Base-by-base conservation (phyloP, 345 rosid species). In the Turnera subulata region DNA sequence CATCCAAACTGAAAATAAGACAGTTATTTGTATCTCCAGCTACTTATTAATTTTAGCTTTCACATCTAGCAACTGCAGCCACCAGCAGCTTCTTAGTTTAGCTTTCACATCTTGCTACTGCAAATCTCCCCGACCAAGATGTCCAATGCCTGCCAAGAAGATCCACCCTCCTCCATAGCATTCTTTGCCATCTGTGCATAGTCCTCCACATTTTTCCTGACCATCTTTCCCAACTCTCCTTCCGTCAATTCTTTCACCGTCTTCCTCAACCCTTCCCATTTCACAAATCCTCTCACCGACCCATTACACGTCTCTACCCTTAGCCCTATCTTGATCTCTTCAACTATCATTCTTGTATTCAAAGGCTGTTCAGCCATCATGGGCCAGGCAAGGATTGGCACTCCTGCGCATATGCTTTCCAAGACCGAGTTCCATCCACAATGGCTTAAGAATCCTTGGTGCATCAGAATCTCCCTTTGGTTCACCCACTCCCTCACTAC, bases 381-480 rank as follows among this genome's bases (percentile, higher is more conserved):
- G 0, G 96, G 88, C 96, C 91, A 85, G 17, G 84, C 89, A 7
- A 91, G 69, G 19, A 91, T 73, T 0, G 89, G 97, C n/a, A 88
- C 84, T 1, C 81, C 91, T 0, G 77, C 79, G 21, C 88, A 73
- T 61, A 91, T 70, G 66, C 88, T 82, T 66, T 91, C 96, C 56
- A 78, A 44, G 0, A 69, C 73, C 4, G 97, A 91, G 55, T 88
- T 91, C 97, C 96, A 88, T 6, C 96, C 97, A 33, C 94, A 91
- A 35, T 91, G 97, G 35, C 89, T 88, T 56, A 88, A 38, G 39
- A 84, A 85, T 20, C 96, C 96, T 9, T 26, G 62, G 75, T 91
- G 96, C 55, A 17, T 38, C 15, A 91, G 25, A 37, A 88, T 80
- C 63, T 78, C 79, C 55, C 63, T 69, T 53, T 88, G 92, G 11